Conservation (phyloP, 805 yeast species). For the Ogataea trehalophila region DNA sequence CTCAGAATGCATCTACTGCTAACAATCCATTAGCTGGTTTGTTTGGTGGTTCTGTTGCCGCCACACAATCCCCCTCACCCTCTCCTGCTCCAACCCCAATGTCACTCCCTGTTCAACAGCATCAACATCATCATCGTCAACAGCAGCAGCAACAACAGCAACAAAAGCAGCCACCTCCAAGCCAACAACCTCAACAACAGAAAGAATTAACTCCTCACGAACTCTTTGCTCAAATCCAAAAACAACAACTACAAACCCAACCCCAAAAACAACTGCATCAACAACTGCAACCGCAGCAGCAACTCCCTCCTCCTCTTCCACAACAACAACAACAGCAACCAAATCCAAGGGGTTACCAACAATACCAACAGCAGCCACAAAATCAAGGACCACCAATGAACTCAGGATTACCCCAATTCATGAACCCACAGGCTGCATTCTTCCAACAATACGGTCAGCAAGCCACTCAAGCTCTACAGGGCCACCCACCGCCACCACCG, state of each 20-base stretch:
- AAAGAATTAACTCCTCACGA: neutral
- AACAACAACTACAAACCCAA: constrained; percentile 13
- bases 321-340: constrained; percentile 5
- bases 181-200: constrained; percentile 3
- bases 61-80: too few relatives aligned
- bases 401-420: neutral
- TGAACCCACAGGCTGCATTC: neutral
- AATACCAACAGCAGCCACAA: neutral
- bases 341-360: constrained; percentile 3
- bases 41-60: neutral
- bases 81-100: too few relatives aligned
- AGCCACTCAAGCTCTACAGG: neutral
- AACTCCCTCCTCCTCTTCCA: constrained; percentile 13
- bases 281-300: constrained; percentile 13
- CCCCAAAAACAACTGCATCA: constrained; percentile 16
- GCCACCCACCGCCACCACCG: neutral
- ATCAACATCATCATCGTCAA: too few relatives aligned
- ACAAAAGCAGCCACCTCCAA: constrained; percentile 3
- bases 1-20: neutral
- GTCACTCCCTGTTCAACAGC: constrained; percentile 1
- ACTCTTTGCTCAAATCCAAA: constrained; percentile 1
- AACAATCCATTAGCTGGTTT: neutral
- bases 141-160: constrained; percentile 6
- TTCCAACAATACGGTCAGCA: neutral
- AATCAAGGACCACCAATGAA: neutral